Evolutionary conservation across 1,139 yeast genomes (phyloP).

Genomic region (Kluyveromyces sp.): DNA sequence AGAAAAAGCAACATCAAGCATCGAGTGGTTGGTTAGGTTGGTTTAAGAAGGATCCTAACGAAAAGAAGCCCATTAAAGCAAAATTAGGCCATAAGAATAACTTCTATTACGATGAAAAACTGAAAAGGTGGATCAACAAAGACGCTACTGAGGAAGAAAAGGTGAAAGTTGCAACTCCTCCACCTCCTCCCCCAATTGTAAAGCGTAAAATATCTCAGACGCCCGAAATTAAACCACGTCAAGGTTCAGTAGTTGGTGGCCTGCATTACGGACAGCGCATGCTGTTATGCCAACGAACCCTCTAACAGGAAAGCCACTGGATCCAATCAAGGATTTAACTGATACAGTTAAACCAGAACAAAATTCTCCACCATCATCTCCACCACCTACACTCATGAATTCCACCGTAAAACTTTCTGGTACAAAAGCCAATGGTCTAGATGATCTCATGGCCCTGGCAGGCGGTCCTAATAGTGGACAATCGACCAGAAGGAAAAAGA

Average conservation of each 20-base stretch:
- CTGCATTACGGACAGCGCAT: conserved; percentile 19
- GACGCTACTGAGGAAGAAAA: conserved; percentile 67
- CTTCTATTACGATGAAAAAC: conserved; percentile 74
- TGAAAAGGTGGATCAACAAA: conserved; percentile 81
- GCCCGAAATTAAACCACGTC: conserved; percentile 32
- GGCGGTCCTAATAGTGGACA: conserved; percentile 28
- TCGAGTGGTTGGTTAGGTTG: conserved; percentile 40
- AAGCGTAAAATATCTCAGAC: conserved; percentile 32
- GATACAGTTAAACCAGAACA: conserved; percentile 10
- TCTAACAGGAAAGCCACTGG: conserved; percentile 21
- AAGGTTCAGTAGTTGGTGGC: conserved; percentile 25
- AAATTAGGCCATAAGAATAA: conserved; percentile 75
- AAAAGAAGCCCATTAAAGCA: conserved; percentile 71
- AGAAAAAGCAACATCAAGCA: conserved; percentile 18
- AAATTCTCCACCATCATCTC: conserved; percentile 14
- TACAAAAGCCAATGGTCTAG: conserved; percentile 44
- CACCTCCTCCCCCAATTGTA: conserved; percentile 63
- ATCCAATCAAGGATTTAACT: conserved; percentile 11
- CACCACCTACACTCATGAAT: conserved; percentile 5
- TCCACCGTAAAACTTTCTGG: conserved; percentile 19
- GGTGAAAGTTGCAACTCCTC: conserved; percentile 49
- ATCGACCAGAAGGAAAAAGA: conserved; percentile 41
- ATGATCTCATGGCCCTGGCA: conserved; percentile 49
- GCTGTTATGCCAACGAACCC: conserved; percentile 25
- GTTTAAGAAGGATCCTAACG: conserved; percentile 44